Conservation (phyloP, 768 basidiomycete genomes). For the Termitomyces sp. region DNA sequence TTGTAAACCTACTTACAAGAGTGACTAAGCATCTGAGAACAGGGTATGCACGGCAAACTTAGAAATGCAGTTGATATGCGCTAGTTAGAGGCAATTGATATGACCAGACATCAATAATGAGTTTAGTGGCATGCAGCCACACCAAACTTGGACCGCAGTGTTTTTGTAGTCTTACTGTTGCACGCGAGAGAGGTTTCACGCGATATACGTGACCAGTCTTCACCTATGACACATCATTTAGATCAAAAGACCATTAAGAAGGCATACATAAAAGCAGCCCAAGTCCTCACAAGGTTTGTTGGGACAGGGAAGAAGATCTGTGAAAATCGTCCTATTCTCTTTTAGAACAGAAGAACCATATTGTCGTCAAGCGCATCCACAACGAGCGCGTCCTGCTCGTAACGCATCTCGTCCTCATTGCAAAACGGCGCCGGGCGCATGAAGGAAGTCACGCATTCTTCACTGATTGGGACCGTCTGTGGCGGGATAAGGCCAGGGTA, state of each 20-base stretch:
- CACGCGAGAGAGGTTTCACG: too few relatives aligned
- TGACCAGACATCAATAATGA: too few relatives aligned
- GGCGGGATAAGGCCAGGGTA: constrained; percentile 83
- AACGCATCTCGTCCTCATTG: constrained; percentile 60
- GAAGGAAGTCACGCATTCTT: constrained; percentile 42
- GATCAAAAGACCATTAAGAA: too few relatives aligned
- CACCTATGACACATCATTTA: constrained; percentile 68
- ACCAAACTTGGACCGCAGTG: too few relatives aligned
- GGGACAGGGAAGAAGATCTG: constrained; percentile 82
- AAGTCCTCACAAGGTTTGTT: constrained; percentile 72
- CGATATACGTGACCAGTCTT: constrained; percentile 86
- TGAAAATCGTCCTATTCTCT: constrained; percentile 78
- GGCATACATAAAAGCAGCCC: constrained; percentile 70
- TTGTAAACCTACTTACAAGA: too few relatives aligned
- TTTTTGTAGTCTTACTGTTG: too few relatives aligned
- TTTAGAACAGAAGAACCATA: constrained; percentile 54
- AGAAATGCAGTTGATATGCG: too few relatives aligned
- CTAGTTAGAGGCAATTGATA: too few relatives aligned
- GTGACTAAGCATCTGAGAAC: too few relatives aligned
- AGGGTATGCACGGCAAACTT: too few relatives aligned
- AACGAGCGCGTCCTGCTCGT: constrained; percentile 57
- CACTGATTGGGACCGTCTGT: constrained; percentile 40
- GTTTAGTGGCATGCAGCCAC: too few relatives aligned
- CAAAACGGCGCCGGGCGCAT: constrained; percentile 78
- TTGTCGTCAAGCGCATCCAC: constrained; percentile 72